phyloP scores from a whole-genome alignment of 257 asterid genomes.

The Lantana camara region DNA sequence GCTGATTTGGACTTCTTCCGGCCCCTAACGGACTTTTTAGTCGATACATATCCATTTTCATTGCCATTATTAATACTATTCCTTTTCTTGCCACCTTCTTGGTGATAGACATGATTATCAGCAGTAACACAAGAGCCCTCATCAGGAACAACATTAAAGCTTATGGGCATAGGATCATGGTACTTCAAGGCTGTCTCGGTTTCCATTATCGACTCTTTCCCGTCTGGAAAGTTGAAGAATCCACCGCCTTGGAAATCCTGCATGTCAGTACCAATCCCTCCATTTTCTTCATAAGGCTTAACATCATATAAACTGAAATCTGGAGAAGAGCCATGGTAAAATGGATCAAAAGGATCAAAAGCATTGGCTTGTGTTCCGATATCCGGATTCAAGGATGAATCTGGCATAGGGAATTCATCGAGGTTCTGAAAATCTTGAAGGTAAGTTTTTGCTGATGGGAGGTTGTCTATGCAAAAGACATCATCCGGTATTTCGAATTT shows the following conservation, averaged over 20 bases:
- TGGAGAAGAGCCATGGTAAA: slow-evolving; percentile 27
- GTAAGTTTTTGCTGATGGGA: slow-evolving; percentile 42
- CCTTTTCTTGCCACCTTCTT: slow-evolving; percentile 32
- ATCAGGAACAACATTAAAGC: slow-evolving; percentile 44
- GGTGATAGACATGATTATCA: slow-evolving; percentile 34
- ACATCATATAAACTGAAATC: slow-evolving; percentile 37
- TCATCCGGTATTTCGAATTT: slow-evolving; percentile 44
- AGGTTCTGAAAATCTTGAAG: slow-evolving; percentile 62
- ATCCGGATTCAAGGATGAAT: slow-evolving; percentile 40
- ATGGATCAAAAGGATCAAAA: slow-evolving; percentile 56
- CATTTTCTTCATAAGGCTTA: slow-evolving; percentile 46
- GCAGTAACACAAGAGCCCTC: slow-evolving; percentile 67
- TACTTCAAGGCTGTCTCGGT: slow-evolving; percentile 26
- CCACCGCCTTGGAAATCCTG: slow-evolving; percentile 37
- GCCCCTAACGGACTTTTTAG: slow-evolving; percentile 33
- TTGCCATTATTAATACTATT: slow-evolving; percentile 16
- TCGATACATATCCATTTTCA: slow-evolving; percentile 27
- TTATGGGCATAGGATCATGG: slow-evolving; percentile 37
- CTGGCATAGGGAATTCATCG: slow-evolving; percentile 39
- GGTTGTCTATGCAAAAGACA: slow-evolving; percentile 40
- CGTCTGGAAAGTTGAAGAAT: slow-evolving; percentile 30
- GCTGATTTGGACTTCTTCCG: slow-evolving; percentile 60
- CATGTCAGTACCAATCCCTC: slow-evolving; percentile 30
- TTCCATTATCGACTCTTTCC: slow-evolving; percentile 35
- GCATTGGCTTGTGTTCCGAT: slow-evolving; percentile 37